These are phyloP conservation scores for Ampelomyces quisqualis DNA, from an alignment of 2,329 filamentous ascomycete genomes.

Conservation along the genomic window DNA sequence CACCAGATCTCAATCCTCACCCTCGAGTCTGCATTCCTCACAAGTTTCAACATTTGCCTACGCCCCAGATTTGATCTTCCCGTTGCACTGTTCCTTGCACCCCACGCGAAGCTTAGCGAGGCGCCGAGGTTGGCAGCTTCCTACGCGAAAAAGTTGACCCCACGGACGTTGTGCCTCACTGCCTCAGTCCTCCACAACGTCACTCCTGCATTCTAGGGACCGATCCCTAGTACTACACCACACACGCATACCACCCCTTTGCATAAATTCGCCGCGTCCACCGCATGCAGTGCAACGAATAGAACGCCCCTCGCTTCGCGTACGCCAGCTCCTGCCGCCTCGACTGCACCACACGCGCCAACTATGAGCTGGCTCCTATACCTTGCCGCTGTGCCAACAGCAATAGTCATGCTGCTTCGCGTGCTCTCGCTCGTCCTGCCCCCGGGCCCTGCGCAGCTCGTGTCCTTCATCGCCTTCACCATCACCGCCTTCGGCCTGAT, in stretches of 20 bases:
- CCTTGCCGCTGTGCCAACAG: conserved; percentile 28
- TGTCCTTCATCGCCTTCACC: conserved; percentile 67
- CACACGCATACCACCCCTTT: not conserved
- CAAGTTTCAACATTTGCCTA: not conserved
- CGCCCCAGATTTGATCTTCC: not conserved
- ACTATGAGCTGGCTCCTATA: conserved; percentile 39
- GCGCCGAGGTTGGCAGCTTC: not conserved
- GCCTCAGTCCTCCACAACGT: not conserved
- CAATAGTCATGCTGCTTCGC: conserved; percentile 34
- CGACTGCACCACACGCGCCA: not conserved
- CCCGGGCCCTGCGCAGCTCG: conserved; percentile 29
- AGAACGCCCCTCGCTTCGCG: not conserved
- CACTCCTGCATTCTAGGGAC: not conserved
- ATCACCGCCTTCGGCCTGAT: conserved; percentile 46
- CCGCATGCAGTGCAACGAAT: not conserved
- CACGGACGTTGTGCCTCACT: not conserved
- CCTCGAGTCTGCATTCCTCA: not conserved
- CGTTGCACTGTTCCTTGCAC: not conserved
- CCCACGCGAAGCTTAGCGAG: not conserved
- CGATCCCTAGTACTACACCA: not conserved
- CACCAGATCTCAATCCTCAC: not conserved
- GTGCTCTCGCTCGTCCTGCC: conserved; percentile 33
- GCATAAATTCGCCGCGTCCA: not conserved
- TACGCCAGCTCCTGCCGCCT: not conserved
- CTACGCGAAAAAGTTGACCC: not conserved